Conservation (phyloP, 1,284 basidiomycete species). For the Heliocybe sulcata region DNA sequence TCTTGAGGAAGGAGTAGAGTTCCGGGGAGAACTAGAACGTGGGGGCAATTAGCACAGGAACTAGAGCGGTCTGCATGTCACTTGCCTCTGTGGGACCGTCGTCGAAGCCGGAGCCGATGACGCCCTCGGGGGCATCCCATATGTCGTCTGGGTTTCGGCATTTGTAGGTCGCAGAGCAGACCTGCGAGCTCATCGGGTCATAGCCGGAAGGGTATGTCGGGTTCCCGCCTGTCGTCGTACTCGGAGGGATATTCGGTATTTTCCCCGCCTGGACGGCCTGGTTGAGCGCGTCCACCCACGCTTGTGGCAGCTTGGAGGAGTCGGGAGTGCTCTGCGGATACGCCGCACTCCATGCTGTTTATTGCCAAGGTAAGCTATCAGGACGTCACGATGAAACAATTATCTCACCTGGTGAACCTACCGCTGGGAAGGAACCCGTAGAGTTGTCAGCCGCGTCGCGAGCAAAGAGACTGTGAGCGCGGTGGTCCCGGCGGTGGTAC, state of each 20-base stretch:
- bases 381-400: slow-evolving; percentile 31
- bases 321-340: slow-evolving; percentile 43
- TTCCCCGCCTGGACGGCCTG: slow-evolving; percentile 58
- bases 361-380: slow-evolving; percentile 45
- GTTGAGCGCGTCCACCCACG: slow-evolving; percentile 64
- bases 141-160: slow-evolving; percentile 54
- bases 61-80: slow-evolving; percentile 3
- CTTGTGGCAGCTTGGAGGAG: slow-evolving; percentile 38
- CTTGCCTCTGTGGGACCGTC: slow-evolving; percentile 68
- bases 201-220: slow-evolving; percentile 49
- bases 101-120: slow-evolving; percentile 62
- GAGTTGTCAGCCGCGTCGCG: slow-evolving; percentile 6
- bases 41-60: neutral
- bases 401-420: slow-evolving; percentile 9
- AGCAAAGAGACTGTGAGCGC: slow-evolving; percentile 16
- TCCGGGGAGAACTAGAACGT: slow-evolving; percentile 3
- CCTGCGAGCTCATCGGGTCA: slow-evolving; percentile 40
- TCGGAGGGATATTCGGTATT: slow-evolving; percentile 61
- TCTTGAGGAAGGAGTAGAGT: slow-evolving; percentile 46
- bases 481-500: slow-evolving; percentile 21
- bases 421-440: slow-evolving; percentile 5
- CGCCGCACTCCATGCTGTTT: slow-evolving; percentile 52
- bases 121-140: slow-evolving; percentile 64
- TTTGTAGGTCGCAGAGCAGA: slow-evolving; percentile 65
- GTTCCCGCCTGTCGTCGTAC: slow-evolving; percentile 33